A percentile compares a stretch with the other conserved stretches of the same genome.
phyloP scores from a whole-genome alignment of 2,329 filamentous ascomycete genomes.

The Stagonosporopsis vannaccii region DNA sequence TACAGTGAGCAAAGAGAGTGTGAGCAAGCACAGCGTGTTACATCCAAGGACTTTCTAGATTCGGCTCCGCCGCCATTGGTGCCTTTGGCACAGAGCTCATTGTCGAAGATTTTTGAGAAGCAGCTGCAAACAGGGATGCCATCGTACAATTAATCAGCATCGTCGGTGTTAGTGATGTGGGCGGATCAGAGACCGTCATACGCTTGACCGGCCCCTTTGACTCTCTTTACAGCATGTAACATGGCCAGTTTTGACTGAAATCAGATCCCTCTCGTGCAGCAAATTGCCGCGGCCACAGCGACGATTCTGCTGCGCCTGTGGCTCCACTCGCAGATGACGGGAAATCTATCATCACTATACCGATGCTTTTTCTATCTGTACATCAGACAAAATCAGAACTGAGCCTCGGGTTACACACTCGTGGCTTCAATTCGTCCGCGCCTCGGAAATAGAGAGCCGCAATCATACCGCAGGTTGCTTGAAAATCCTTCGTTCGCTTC shows the following conservation, averaged over 20 bases:
- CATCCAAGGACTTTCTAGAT: not conserved
- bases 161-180: not conserved
- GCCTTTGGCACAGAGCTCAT: not conserved
- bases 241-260: not conserved
- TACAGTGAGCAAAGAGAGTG: not conserved
- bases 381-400: not conserved
- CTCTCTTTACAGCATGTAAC: not conserved
- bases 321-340: not conserved
- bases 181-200: not conserved
- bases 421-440: not conserved
- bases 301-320: not conserved
- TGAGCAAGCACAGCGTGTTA: too few species aligned
- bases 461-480: not conserved
- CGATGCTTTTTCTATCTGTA: too few species aligned
- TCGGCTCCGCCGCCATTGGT: not conserved
- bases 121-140: not conserved
- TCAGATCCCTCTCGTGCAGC: not conserved
- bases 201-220: not conserved
- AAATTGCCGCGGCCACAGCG: not conserved
- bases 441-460: not conserved
- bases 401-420: too few species aligned
- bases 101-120: not conserved
- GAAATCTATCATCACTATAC: too few species aligned
- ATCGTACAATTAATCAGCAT: not conserved
- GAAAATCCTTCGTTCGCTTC: not conserved